Evolutionary conservation across 176 grass and related monocot species (phyloP).

Genomic region (Bothriochloa decipiens): DNA sequence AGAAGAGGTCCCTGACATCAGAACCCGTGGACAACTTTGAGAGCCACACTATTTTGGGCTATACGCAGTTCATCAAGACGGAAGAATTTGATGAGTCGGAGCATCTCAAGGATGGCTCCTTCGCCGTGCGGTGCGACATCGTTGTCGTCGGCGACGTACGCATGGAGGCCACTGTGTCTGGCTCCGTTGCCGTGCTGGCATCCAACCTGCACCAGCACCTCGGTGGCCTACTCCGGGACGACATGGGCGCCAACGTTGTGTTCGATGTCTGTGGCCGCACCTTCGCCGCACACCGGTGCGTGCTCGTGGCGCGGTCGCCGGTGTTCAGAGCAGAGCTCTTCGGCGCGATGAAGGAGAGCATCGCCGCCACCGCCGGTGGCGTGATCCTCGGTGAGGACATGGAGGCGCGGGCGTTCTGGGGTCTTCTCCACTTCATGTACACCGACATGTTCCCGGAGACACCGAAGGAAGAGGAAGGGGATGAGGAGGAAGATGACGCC

Average conservation of each 20-base stretch:
- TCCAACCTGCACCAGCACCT: background rate
- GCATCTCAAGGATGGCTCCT: background rate
- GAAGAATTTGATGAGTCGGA: background rate
- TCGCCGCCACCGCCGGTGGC: too few relatives aligned
- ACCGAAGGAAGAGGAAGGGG: background rate
- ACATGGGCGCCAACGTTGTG: background rate
- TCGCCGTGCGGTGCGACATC: background rate
- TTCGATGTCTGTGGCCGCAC: background rate
- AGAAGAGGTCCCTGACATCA: background rate
- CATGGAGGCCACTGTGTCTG: background rate
- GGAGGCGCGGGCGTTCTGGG: background rate
- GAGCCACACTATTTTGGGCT: background rate
- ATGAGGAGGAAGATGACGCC: background rate
- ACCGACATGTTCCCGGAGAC: background rate
- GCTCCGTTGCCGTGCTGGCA: background rate
- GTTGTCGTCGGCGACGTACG: background rate
- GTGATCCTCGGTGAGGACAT: background rate
- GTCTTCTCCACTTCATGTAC: background rate
- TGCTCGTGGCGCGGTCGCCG: background rate
- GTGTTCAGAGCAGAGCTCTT: background rate
- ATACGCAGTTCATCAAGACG: background rate
- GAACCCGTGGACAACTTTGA: background rate
- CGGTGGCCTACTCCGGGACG: background rate
- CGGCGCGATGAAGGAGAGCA: background rate
- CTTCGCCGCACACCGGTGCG: background rate